Conservation (phyloP, 495 filamentous ascomycete genomes). For the Terfezia claveryi region DNA sequence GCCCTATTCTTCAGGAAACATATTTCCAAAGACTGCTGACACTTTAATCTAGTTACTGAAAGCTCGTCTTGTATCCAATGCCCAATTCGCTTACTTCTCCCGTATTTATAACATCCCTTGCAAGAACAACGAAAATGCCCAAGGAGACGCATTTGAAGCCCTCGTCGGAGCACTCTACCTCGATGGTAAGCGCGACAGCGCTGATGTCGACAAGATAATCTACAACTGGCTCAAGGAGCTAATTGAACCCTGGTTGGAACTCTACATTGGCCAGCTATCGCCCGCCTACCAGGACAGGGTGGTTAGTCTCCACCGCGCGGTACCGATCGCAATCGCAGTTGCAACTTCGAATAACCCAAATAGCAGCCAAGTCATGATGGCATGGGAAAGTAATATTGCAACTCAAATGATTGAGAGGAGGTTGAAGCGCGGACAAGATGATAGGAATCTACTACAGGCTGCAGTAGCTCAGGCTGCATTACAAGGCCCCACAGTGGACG, state of each 20-base stretch:
- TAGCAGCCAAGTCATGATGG: neutral
- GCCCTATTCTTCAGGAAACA: neutral
- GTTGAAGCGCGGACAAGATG: neutral
- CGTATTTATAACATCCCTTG: neutral
- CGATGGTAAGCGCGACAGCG: neutral
- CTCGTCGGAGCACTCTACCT: neutral
- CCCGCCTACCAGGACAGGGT: neutral
- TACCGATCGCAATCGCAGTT: neutral
- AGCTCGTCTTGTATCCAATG: neutral
- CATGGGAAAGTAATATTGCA: neutral
- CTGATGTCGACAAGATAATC: neutral
- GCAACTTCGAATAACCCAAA: neutral
- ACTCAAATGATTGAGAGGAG: neutral
- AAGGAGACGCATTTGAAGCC: neutral
- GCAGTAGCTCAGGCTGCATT: neutral
- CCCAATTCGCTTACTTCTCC: neutral
- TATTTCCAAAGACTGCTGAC: neutral
- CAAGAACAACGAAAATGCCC: neutral
- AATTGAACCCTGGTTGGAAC: neutral
- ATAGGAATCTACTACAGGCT: neutral
- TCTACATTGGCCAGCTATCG: neutral
- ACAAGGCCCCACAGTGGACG: neutral
- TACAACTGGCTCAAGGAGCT: neutral
- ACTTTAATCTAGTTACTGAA: neutral
- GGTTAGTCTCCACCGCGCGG: neutral